These are phyloP conservation scores for Sindora glabra DNA, from an alignment of 306 rosid genomes.

Conservation along the genomic window DNA sequence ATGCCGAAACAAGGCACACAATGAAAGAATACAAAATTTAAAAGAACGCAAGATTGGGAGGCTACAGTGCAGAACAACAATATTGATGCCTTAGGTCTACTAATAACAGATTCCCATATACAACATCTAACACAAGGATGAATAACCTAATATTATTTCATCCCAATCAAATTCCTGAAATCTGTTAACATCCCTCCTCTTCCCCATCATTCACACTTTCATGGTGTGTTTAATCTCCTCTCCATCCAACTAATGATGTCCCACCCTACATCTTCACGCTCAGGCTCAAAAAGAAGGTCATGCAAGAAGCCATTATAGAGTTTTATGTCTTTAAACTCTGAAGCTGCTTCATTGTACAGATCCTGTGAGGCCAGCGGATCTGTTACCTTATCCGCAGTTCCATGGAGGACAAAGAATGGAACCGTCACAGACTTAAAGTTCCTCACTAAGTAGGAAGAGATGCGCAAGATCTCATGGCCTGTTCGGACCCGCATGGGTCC, in stretches of 20 bases:
- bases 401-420: constrained; percentile 95
- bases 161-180: no score
- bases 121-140: no score
- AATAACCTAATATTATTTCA: no score
- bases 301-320: constrained; percentile 93
- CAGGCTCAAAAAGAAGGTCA: constrained; percentile 92
- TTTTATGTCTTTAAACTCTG: constrained; percentile 73
- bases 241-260: constrained; percentile 94
- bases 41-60: no score
- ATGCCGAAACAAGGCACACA: no score
- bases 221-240: constrained; percentile 31
- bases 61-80: no score
- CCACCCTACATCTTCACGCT: constrained; percentile 66
- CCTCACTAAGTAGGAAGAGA: constrained; percentile 57
- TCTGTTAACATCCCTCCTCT: not conserved
- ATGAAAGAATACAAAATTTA: no score
- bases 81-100: no score
- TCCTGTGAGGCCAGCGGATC: constrained; percentile 92
- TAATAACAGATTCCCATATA: no score
- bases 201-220: constrained; percentile 15
- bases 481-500: constrained; percentile 97
- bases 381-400: constrained; percentile 92
- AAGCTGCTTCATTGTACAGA: constrained; percentile 71
- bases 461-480: constrained; percentile 85
- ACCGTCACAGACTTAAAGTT: constrained; percentile 69